Evolutionary conservation across 208 protist genomes (phyloP), one percentile per base, ranked within the genome.

Genomic region (Trypanosoma avium): DNA sequence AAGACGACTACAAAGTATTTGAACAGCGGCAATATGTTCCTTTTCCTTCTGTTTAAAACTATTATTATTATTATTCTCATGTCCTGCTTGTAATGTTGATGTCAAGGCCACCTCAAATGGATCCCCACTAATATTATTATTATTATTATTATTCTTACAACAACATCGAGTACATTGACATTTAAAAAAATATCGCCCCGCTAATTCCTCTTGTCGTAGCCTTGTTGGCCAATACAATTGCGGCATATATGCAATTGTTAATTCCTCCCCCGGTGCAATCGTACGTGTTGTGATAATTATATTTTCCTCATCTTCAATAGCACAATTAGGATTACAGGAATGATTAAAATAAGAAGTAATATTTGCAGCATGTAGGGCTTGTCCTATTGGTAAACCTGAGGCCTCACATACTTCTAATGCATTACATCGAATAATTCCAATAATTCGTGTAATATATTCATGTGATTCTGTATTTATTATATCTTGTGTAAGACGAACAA

Each of bases 321-420:
- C 81, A 52, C 86, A 93, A 71, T 95, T 95, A 0, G 89, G 89
- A 8, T 64, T 30, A 61, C 89, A 95, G 33, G 82, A 87, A 74
- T 95, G 89, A 61, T 95, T 95, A 53, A 93, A 92, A 75, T 77
- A 92, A 1, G 82, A 90, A 0, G 77, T 76, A 43, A 83, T 71
- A 21, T 30, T 64, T 21, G 48, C 73, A 19, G 57, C 70, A 73
- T 92, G 67, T 55, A 94, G 74, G n/a, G 80, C 86, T 68, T 95
- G 86, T 0, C 77, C 89, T 3, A 95, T 75, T 27, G 75, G 80
- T 42, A 92, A 77, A 9, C 84, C 86, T 19, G 73, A 80, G 17
- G 56, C 42, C 49, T 92, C 86, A 10, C 68, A 52, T 42, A 91
- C 67, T 68, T 92, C 79, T 27, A 95, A 55, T 26, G 86, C 71